Evolutionary conservation across 2,329 filamentous ascomycete species (phyloP).

Genomic region (Neofusicoccum kwambonambiense): DNA sequence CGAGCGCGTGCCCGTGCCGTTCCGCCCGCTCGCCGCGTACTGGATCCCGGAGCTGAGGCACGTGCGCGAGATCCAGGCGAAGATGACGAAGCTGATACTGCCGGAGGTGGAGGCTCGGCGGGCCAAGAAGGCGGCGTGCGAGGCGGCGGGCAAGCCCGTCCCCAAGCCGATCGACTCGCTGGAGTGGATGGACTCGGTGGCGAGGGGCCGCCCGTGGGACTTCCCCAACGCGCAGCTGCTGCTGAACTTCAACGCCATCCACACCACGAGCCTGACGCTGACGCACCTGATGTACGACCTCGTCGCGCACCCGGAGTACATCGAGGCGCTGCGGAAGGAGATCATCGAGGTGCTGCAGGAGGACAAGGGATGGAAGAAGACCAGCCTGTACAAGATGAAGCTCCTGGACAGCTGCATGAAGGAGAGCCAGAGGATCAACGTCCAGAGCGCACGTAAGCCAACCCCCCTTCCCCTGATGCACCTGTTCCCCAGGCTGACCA

Average conservation of each 20-base stretch:
- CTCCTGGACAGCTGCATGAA: constrained; percentile 36
- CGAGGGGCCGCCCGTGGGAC: constrained; percentile 21
- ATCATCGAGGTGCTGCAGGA: constrained; percentile 25
- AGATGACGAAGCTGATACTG: constrained; percentile 34
- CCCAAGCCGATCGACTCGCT: constrained; percentile 27
- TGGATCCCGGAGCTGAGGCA: constrained; percentile 35
- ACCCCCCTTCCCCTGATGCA: background rate
- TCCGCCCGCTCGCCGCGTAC: constrained; percentile 34
- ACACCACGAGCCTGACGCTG: constrained; percentile 27
- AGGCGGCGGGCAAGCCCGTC: constrained; percentile 22
- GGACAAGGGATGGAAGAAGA: constrained; percentile 29
- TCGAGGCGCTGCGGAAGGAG: constrained; percentile 29
- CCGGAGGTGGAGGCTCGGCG: constrained; percentile 33
- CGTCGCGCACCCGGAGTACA: constrained; percentile 24
- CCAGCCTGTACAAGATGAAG: constrained; percentile 29
- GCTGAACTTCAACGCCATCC: constrained; percentile 22
- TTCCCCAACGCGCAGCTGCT: constrained; percentile 20
- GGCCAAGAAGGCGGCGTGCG: background rate
- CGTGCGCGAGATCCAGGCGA: constrained; percentile 31
- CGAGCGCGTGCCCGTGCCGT: constrained; percentile 33
- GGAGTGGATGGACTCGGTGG: constrained; percentile 25
- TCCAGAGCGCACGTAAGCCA: background rate
- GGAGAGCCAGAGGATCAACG: constrained; percentile 29
- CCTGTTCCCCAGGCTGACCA: constrained; percentile 2
- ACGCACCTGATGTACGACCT: constrained; percentile 27